These are phyloP conservation scores for Pleurotus tuoliensis DNA, from an alignment of 768 basidiomycete species.

Conservation along the genomic window DNA sequence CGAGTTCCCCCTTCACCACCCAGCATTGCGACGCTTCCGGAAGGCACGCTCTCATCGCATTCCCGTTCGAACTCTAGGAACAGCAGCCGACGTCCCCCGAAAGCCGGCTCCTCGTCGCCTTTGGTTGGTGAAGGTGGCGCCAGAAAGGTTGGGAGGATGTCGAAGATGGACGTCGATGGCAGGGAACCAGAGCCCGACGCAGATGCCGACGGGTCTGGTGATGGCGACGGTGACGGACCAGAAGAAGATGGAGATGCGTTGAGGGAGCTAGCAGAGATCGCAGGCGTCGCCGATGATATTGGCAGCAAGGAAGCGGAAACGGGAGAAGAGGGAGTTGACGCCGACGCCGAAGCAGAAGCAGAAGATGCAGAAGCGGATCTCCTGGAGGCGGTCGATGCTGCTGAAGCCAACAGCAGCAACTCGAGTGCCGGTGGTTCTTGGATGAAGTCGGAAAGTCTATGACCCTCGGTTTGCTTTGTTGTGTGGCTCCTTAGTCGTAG, in stretches of 20 bases:
- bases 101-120: conserved; percentile 9
- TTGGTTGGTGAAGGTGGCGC: conserved; percentile 11
- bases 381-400: conserved; percentile 48
- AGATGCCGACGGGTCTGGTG: conserved; percentile 18
- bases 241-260: conserved; percentile 6
- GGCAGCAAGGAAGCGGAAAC: conserved; percentile 12
- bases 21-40: conserved; percentile 6
- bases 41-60: conserved; percentile 8
- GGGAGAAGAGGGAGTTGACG: conserved; percentile 22
- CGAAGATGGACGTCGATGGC: conserved; percentile 18
- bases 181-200: conserved; percentile 13
- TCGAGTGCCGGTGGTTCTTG: conserved; percentile 19
- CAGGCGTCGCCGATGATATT: conserved; percentile 27
- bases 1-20: conserved; percentile 14
- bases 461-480: background rate
- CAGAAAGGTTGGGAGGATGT: conserved; percentile 5
- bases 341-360: conserved; percentile 25
- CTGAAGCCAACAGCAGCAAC: conserved; percentile 38
- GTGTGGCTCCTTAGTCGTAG: background rate
- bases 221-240: conserved; percentile 13
- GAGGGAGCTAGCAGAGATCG: conserved; percentile 13
- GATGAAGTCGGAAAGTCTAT: conserved; percentile 12
- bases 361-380: conserved; percentile 41
- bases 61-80: conserved; percentile 21
- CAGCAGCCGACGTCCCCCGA: conserved; percentile 5